Percentiles rank a stretch among this genome's conserved stretches.
phyloP scores from a whole-genome alignment of 2,329 filamentous ascomycete genomes.

The Aspergillus neotritici region DNA sequence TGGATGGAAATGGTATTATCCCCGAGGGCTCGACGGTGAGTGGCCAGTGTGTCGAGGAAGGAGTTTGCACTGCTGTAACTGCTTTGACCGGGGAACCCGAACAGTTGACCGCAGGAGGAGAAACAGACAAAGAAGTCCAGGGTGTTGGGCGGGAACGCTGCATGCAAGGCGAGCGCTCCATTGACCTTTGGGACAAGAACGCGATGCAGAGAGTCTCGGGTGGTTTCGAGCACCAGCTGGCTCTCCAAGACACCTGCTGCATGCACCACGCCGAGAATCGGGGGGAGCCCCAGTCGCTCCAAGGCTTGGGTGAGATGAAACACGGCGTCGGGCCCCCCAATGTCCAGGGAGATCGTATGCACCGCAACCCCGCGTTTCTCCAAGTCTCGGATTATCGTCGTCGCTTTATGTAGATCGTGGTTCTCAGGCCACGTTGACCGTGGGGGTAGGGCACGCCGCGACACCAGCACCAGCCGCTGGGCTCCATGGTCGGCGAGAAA shows the following conservation, averaged over 20 bases:
- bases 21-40: slow-evolving; percentile 1
- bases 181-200: slow-evolving; percentile 5
- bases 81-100: slow-evolving; percentile 6
- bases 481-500: slow-evolving; percentile 40
- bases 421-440: slow-evolving; percentile 33
- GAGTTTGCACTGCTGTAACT: slow-evolving; percentile 5
- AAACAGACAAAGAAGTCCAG: slow-evolving; percentile 7
- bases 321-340: not conserved
- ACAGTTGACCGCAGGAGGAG: slow-evolving; percentile 7
- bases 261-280: slow-evolving; percentile 6
- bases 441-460: slow-evolving; percentile 34
- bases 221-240: not conserved
- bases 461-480: slow-evolving; percentile 38
- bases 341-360: not conserved
- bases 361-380: not conserved
- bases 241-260: slow-evolving; percentile 5
- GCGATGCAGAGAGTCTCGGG: not conserved
- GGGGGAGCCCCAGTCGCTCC: slow-evolving; percentile 1
- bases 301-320: slow-evolving; percentile 1
- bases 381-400: no score
- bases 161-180: slow-evolving; percentile 1
- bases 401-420: no score
- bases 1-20: slow-evolving; percentile 7
- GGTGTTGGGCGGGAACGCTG: slow-evolving; percentile 1
- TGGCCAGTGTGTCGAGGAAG: slow-evolving; percentile 6